Evolutionary conservation across 164 flowering plant genomes (phyloP), one percentile per base, ranked within the genome.

Genomic region (Hamamelis virginiana): DNA sequence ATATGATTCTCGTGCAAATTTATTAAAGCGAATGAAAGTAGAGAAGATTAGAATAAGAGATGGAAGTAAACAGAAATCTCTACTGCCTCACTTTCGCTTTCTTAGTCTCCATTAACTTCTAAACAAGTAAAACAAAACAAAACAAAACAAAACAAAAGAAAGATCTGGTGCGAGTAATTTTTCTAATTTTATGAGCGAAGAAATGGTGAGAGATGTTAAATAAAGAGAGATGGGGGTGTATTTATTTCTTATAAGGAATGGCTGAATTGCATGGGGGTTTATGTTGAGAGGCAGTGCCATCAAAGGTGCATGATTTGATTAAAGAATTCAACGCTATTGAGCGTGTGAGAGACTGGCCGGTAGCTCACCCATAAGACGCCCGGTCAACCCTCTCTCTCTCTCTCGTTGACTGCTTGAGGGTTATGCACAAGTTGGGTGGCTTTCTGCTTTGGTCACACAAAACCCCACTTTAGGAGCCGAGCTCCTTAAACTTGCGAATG

Each of bases 321-420:
- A 95, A 92, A 91, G 82, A 91, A 95, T 95, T 95, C 97, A 95
- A 95, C 97, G 96, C 94, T 75, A 71, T 77, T 78, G 91, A 74
- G 88, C 75, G 99, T 87, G 96, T 95, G 98, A 89, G 75, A 76
- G 66, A 61, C 52, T 65, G 89, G 88, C 90, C 68, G 99, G 97
- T 95, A 92, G 98, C 91, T 92, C 99, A 92, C 96, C 87, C 97
- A 69, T 85, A 83, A 78, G 85, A 83, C 85, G 81, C 97, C 83
- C 62, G 85, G 92, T 86, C 87, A 91, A 93, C 84, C 75, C 88
- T n/a, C n/a, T n/a, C 74, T 53, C 69, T 48, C 64, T 67, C 72
- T 67, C 14, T 56, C 74, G 67, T 68, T 64, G 69, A 50, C 70
- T 72, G 64, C 13, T 10, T 43, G n/a, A n/a, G n/a, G n/a, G n/a